Conservation (phyloP, 1,139 yeast species). For the Protomyces gravidus region DNA sequence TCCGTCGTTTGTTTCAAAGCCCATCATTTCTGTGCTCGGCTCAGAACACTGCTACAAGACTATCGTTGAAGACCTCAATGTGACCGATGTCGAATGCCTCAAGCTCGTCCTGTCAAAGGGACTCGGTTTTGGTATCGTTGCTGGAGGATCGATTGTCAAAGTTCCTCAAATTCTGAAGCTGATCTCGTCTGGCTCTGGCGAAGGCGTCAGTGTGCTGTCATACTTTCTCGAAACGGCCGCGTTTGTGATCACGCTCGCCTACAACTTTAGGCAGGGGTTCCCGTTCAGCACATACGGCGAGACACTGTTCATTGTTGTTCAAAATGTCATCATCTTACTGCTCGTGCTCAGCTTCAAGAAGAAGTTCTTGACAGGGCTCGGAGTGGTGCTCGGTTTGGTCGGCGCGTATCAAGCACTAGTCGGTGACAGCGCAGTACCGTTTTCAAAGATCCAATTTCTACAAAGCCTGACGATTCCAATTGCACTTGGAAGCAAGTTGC, state of each 20-base stretch:
- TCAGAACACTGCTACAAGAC: slow-evolving; percentile 20
- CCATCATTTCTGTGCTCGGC: slow-evolving; percentile 16
- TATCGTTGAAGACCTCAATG: slow-evolving; percentile 16
- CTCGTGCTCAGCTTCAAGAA: slow-evolving; percentile 39
- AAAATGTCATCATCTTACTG: slow-evolving; percentile 42
- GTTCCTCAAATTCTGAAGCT: slow-evolving; percentile 44
- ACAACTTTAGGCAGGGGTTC: slow-evolving; percentile 44
- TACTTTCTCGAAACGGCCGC: slow-evolving; percentile 44
- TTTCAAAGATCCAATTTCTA: slow-evolving; percentile 40
- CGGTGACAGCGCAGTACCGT: slow-evolving; percentile 33
- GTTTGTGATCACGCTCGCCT: slow-evolving; percentile 44
- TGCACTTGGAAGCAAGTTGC: slow-evolving; percentile 51
- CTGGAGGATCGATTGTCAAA: slow-evolving; percentile 42
- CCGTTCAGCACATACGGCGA: slow-evolving; percentile 49
- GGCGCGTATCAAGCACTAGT: slow-evolving; percentile 30
- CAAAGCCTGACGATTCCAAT: slow-evolving; percentile 54
- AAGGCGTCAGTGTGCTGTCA: slow-evolving; percentile 42
- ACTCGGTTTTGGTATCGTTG: slow-evolving; percentile 42
- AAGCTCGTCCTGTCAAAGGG: slow-evolving; percentile 32
- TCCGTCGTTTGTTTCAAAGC: slow-evolving; percentile 15
- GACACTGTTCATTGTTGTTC: slow-evolving; percentile 43
- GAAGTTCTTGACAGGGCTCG: slow-evolving; percentile 31
- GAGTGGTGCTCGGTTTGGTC: slow-evolving; percentile 36
- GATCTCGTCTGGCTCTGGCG: slow-evolving; percentile 40
- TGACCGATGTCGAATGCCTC: slow-evolving; percentile 17